Evolutionary conservation across 2,329 filamentous ascomycete species (phyloP), one percentile per base, ranked within the genome.

Genomic region (Fusarium sp.): DNA sequence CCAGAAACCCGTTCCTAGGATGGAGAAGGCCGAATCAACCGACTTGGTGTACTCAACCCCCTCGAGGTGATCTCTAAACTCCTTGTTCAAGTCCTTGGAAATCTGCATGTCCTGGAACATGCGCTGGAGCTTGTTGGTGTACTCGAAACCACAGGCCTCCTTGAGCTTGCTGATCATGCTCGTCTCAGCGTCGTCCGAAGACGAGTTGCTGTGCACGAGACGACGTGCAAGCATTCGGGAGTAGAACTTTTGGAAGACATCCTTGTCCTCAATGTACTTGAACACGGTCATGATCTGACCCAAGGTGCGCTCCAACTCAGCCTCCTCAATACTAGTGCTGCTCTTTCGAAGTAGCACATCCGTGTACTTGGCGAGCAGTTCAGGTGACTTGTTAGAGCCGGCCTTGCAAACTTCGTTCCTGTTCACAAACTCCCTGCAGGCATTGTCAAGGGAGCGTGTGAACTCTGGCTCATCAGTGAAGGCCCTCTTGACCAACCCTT

Each of bases 101-200:
- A 98, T 98, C 83, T 99, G 97, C 88, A 99, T 98, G 81, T 99
- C 97, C 83, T 98, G 96, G 90, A 98, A 99, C 97, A 99, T 99
- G 80, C 97, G 95, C 86, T 98, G 96, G 54, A 99, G 90, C 86
- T 98, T 98, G 88, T 98, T 99, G 77, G 97, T 99, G 85, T 99
- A 99, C 83, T 99, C 97, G 78, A 98, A 99, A 79, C 97, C 97
- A 80, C 97, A 98, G 0, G 97, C 96, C 81, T 99, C 97, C 87
- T 99, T 99, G 76, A 99, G 88, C 86, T 98, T 99, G 86, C 94
- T 95, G 83, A 99, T 99, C 97, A 99, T 99, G 85, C 95, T 98
- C 0, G 95, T 98, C 87, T 99, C 97, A 2, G 97, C 96, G 84
- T 99, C 97, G 77, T 98, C 95, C 3, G 95, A 98, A 4, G 97